Conservation (phyloP, 306 rosid genomes). For the Ochetophila trinervis region DNA sequence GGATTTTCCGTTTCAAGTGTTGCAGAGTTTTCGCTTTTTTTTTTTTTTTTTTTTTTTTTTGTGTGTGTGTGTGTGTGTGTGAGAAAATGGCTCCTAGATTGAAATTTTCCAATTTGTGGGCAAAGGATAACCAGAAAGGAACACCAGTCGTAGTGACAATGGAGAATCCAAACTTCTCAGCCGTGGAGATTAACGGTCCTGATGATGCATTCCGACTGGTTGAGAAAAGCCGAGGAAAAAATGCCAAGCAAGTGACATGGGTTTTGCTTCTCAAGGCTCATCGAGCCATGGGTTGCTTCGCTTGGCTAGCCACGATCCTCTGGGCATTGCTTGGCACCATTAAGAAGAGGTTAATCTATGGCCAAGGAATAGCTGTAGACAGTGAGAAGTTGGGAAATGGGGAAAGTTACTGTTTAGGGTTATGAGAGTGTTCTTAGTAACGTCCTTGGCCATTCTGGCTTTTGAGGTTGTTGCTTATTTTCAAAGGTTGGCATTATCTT, state of each 20-base stretch:
- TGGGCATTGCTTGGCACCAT: slow-evolving; percentile 71
- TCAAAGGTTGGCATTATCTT: slow-evolving; percentile 71
- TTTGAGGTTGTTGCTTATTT: slow-evolving; percentile 74
- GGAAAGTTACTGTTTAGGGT: slow-evolving; percentile 53
- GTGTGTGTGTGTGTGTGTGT: no score
- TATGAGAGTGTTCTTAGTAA: slow-evolving; percentile 58
- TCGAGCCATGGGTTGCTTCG: slow-evolving; percentile 65
- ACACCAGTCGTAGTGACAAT: slow-evolving; percentile 85
- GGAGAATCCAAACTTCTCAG: no score
- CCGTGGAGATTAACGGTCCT: no score
- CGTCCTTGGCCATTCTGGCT: slow-evolving; percentile 60
- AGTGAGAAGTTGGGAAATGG: no score
- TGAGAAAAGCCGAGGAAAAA: slow-evolving; percentile 72
- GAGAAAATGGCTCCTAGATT: slow-evolving; percentile 68
- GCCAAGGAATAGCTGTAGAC: no score
- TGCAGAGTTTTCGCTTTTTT: no score
- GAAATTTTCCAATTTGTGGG: slow-evolving; percentile 70
- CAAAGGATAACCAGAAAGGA: slow-evolving; percentile 52
- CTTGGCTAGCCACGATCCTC: slow-evolving; percentile 58
- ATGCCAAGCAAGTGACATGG: slow-evolving; percentile 88
- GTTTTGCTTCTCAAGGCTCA: slow-evolving; percentile 87
- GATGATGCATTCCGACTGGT: slow-evolving; percentile 81
- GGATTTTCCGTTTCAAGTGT: slow-evolving; percentile 1
- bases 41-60: no score
- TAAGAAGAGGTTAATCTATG: no score